Conservation (phyloP, 225 moss, liverwort and hornwort species). For the Physcomitrium patens region DNA sequence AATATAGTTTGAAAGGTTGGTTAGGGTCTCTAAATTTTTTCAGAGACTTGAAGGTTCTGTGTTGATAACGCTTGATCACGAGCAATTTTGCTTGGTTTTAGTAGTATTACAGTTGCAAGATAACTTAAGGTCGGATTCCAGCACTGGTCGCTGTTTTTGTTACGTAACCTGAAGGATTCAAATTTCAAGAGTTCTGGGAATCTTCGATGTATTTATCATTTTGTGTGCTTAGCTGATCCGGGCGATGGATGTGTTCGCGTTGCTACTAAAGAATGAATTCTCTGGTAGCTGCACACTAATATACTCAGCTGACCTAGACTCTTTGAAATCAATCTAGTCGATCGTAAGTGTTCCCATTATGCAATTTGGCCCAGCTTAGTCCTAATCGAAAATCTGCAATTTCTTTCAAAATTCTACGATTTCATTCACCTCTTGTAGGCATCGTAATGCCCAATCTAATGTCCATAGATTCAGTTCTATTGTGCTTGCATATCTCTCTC, state of each 20-base stretch:
- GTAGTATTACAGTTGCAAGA: neutral
- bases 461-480: neutral
- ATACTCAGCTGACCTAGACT: neutral
- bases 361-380: neutral
- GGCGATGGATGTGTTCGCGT: neutral
- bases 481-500: neutral
- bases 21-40: neutral
- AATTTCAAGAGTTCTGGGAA: neutral
- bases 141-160: neutral
- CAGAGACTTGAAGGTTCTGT: neutral
- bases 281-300: neutral
- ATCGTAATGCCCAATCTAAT: neutral
- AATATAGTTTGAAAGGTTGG: neutral
- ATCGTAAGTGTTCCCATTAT: neutral
- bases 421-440: neutral
- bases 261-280: neutral
- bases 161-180: neutral
- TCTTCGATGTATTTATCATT: neutral
- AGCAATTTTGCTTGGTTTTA: neutral
- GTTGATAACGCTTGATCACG: slow-evolving; percentile 15
- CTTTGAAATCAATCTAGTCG: neutral
- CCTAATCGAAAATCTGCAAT: neutral
- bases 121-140: neutral
- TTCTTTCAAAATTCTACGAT: neutral
- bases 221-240: neutral